Conservation (phyloP, 352 stramenopile genomes). For the Phytophthora macrochlamydospora region DNA sequence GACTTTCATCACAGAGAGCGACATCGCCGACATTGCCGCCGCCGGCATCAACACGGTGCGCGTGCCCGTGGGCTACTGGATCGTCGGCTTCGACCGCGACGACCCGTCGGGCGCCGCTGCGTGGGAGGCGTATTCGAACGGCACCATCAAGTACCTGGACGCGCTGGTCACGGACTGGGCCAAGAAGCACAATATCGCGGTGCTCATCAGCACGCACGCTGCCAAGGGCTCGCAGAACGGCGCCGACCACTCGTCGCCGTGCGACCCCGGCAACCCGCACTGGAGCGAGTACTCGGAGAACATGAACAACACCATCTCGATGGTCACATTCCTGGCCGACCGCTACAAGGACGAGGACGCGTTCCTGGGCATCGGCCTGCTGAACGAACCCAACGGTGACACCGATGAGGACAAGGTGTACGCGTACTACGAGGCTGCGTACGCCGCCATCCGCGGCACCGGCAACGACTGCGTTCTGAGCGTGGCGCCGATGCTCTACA, state of each 20-base stretch:
- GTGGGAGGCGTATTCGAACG: constrained; percentile 50
- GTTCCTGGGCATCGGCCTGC: constrained; percentile 69
- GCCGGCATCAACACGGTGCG: constrained; percentile 78
- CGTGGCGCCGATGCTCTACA: constrained; percentile 55
- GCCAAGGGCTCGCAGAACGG: constrained; percentile 84
- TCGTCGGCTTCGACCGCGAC: constrained; percentile 65
- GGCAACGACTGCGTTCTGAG: constrained; percentile 72
- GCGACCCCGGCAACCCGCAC: constrained; percentile 39
- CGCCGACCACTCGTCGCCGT: constrained; percentile 70
- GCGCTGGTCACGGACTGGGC: constrained; percentile 48
- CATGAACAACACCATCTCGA: constrained; percentile 50
- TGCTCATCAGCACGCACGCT: constrained; percentile 73
- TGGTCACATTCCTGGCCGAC: constrained; percentile 54
- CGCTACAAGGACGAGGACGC: constrained; percentile 69
- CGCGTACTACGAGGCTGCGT: constrained; percentile 75
- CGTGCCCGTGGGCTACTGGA: constrained; percentile 84
- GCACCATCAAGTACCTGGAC: constrained; percentile 56
- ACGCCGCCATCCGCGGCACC: constrained; percentile 57
- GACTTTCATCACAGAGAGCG: constrained; percentile 74
- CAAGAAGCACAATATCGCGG: constrained; percentile 49
- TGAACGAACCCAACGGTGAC: constrained; percentile 66
- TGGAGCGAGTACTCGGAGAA: constrained; percentile 69
- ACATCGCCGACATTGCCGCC: constrained; percentile 61
- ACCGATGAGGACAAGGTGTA: constrained; percentile 59
- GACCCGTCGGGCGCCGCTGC: constrained; percentile 38